phyloP scores from a whole-genome alignment of 1,139 yeast genomes.

The Candida dubliniensis region DNA sequence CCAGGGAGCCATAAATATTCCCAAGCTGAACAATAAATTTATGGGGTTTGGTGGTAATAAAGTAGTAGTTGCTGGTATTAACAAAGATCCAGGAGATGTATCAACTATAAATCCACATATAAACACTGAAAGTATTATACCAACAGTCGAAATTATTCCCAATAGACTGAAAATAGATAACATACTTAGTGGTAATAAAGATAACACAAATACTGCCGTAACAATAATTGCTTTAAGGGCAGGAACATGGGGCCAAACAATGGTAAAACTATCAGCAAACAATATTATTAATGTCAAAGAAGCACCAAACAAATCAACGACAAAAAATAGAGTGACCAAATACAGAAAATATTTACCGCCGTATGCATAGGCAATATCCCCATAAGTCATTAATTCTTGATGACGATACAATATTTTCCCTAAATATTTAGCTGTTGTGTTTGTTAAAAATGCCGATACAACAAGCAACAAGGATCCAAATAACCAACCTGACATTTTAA shows the following conservation, averaged over 20 bases:
- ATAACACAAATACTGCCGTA: slow-evolving; percentile 53
- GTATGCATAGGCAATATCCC: slow-evolving; percentile 46
- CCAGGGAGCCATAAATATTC: slow-evolving; percentile 84
- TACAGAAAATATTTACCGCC: slow-evolving; percentile 51
- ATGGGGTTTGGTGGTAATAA: slow-evolving; percentile 53
- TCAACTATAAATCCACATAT: slow-evolving; percentile 61
- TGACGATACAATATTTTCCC: slow-evolving; percentile 33
- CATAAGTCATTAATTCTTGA: slow-evolving; percentile 37
- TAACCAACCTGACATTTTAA: slow-evolving; percentile 79
- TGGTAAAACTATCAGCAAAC: slow-evolving; percentile 80
- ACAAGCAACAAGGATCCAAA: slow-evolving; percentile 57
- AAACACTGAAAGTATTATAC: slow-evolving; percentile 58
- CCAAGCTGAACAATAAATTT: slow-evolving; percentile 61
- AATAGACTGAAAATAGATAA: slow-evolving; percentile 70
- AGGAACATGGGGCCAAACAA: slow-evolving; percentile 55
- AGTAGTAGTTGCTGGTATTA: slow-evolving; percentile 49
- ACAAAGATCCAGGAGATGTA: slow-evolving; percentile 65
- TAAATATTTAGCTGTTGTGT: slow-evolving; percentile 61
- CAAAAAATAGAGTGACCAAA: slow-evolving; percentile 67
- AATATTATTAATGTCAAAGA: slow-evolving; percentile 73
- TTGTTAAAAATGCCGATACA: slow-evolving; percentile 61
- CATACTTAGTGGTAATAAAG: slow-evolving; percentile 71
- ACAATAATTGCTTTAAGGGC: slow-evolving; percentile 53
- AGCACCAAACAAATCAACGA: slow-evolving; percentile 77
- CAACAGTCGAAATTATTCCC: slow-evolving; percentile 72